phyloP scores from a whole-genome alignment of 306 rosid species.

The Vigna mungo region DNA sequence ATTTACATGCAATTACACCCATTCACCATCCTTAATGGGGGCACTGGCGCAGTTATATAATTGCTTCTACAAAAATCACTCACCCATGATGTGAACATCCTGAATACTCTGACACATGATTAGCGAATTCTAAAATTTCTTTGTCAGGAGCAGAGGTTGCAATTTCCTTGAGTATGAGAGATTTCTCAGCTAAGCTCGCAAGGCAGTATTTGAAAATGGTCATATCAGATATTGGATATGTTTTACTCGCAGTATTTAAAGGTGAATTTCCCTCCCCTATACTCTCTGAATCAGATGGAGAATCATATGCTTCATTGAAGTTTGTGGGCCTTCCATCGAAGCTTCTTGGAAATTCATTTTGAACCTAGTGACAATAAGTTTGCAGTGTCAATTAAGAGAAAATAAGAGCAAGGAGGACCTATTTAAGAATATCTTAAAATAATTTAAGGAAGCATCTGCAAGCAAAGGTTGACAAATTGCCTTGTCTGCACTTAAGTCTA shows the following conservation, averaged over 20 bases:
- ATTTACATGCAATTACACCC: conserved; percentile 27
- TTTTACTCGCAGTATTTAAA: conserved; percentile 54
- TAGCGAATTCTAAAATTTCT: conserved; percentile 73
- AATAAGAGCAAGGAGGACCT: conserved; percentile 5
- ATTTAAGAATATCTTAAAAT: conserved; percentile 27
- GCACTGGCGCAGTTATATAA: conserved; percentile 13
- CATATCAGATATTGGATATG: conserved; percentile 73
- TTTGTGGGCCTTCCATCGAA: conserved; percentile 53
- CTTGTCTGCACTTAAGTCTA: background rate
- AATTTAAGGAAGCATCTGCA: conserved; percentile 8
- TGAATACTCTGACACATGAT: conserved; percentile 74
- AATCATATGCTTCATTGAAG: conserved; percentile 59
- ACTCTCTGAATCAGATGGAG: conserved; percentile 76
- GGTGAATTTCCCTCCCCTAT: conserved; percentile 61
- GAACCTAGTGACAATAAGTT: conserved; percentile 59
- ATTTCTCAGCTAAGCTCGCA: conserved; percentile 78
- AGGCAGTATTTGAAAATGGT: conserved; percentile 85
- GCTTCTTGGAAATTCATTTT: conserved; percentile 56
- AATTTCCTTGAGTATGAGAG: conserved; percentile 90
- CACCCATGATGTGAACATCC: conserved; percentile 97
- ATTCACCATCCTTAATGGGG: conserved; percentile 36
- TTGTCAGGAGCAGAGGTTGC: conserved; percentile 61
- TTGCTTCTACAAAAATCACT: conserved; percentile 42
- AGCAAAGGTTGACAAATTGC: background rate
- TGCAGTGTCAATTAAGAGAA: conserved; percentile 37